Base-by-base conservation (phyloP, 2,329 filamentous ascomycete genomes). In the Dactylellina leptospora region DNA sequence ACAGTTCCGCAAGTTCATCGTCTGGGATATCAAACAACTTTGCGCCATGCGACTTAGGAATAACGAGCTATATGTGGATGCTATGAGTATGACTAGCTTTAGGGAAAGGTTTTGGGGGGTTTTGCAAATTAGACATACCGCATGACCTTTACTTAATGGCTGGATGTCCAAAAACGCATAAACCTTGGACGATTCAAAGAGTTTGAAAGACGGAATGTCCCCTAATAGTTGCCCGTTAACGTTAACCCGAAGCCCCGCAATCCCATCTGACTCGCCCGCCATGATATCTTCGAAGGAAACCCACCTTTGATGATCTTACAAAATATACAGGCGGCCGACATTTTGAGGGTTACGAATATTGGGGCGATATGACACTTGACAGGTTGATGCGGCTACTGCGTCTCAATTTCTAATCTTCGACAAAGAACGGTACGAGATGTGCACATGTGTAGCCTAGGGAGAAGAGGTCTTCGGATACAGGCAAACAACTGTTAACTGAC, bases 81-180 rank as follows among this genome's bases (percentile, higher is more conserved):
- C n/a, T n/a, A n/a, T n/a, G n/a, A n/a, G n/a, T n/a, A n/a, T n/a
- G n/a, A n/a, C n/a, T n/a, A 97, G 96, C 72, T 97, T 89, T 79
- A 97, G 91, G 3, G 20, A 20, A 33, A 33, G 6, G 30, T 13
- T 13, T 9, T 28, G 28, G 33, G 16, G 27, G 22, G 50, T 33
- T 45, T 16, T 8, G n/a, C n/a, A n/a, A n/a, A n/a, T n/a, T n/a
- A n/a, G 28, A 81, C 87, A 77, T 84, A 97, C 93, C 75, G 93
- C 91, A 79, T 99, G 95, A 63, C 95, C 95, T 78, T 86, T 86
- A 80, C 89, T 92, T 20, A 97, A 83, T 2, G 95, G 95, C 75
- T 92, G 89, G 81, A 99, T 97, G 80, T 99, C 95, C 75, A 99
- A 89, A 81, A 99, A 99, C 8, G 95, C 95, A 74, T 96, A 85